Base-by-base conservation (phyloP, 768 basidiomycete species). In the Amanita muscaria region DNA sequence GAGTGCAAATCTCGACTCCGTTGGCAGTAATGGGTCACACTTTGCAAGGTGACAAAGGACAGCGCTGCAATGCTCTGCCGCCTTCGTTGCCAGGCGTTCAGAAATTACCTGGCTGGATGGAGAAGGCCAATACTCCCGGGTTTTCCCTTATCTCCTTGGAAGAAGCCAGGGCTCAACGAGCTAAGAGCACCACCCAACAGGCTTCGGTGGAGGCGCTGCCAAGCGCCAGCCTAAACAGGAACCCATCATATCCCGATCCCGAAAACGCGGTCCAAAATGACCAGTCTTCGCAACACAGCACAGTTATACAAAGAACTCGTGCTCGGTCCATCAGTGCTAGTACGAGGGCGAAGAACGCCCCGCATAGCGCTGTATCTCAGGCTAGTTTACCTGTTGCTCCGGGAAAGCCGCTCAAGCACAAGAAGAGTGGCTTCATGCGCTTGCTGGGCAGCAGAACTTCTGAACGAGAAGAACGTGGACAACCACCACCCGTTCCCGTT, bases 341-440 rank as follows among this genome's bases (percentile, higher is more conserved):
- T 23, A 61, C 70, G 21, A 77, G 70, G 56, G 72, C 73, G 10
- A 80, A 68, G 48, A 67, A 58, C 49, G 67, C 70, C 15, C 50
- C 76, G 10, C 68, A 73, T 18, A 68, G 56, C 33, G 65, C 72
- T 19, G 67, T 68, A 25, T 57, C 64, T 2, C 46, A 49, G 4
- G 18, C 47, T 32, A 42, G 52, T 33, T 50, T 44, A 29, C 22
- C 37, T 10, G 44, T 35, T 34, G 51, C 57, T 39, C 55, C 65
- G 21, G 65, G 64, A 8, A 82, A 77, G 53, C 51, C 62, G 2
- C 59, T 89, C 40, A 85, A 76, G 53, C 81, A 82, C 48, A 88
- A 83, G 67, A 88, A 83, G 59, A 88, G 86, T 50, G 87, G 73
- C 6, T 86, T 90, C 56, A 76, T 89, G 80, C 69, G 82, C 40